Evolutionary conservation across 129 eudicot species (phyloP).

Genomic region (Flaveria ramosissima): DNA sequence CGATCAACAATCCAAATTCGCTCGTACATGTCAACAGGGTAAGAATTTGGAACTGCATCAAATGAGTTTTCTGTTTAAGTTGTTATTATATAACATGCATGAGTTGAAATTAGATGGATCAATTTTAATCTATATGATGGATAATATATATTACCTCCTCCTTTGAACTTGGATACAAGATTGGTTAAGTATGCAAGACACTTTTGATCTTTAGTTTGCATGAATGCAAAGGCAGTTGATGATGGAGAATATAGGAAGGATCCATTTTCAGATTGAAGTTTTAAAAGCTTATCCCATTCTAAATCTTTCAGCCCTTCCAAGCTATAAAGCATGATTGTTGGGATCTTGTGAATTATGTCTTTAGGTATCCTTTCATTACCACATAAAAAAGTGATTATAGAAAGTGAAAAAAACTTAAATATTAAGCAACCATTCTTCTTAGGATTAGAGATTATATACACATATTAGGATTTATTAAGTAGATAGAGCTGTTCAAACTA

Average conservation of each 20-base stretch:
- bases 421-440: too few relatives aligned
- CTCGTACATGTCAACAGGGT: slow-evolving; percentile 21
- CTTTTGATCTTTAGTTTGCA: slow-evolving; percentile 25
- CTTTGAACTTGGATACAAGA: slow-evolving; percentile 11
- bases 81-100: background rate
- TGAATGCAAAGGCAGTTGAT: slow-evolving; percentile 17
- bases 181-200: slow-evolving; percentile 24
- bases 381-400: background rate
- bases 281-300: slow-evolving; percentile 25
- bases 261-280: slow-evolving; percentile 15
- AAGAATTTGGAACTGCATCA: slow-evolving; percentile 9
- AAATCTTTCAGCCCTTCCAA: slow-evolving; percentile 29
- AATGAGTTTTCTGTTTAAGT: background rate
- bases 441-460: background rate
- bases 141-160: slow-evolving; percentile 20
- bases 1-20: slow-evolving; percentile 21
- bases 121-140: background rate
- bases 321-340: slow-evolving; percentile 20
- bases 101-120: background rate
- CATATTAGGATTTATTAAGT: too few relatives aligned
- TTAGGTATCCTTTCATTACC: slow-evolving; percentile 12
- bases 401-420: background rate
- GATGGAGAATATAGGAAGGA: slow-evolving; percentile 7
- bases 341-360: slow-evolving; percentile 12
- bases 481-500: too few relatives aligned